Evolutionary conservation across 768 basidiomycete species (phyloP).

Genomic region (Termitomyces sp.): DNA sequence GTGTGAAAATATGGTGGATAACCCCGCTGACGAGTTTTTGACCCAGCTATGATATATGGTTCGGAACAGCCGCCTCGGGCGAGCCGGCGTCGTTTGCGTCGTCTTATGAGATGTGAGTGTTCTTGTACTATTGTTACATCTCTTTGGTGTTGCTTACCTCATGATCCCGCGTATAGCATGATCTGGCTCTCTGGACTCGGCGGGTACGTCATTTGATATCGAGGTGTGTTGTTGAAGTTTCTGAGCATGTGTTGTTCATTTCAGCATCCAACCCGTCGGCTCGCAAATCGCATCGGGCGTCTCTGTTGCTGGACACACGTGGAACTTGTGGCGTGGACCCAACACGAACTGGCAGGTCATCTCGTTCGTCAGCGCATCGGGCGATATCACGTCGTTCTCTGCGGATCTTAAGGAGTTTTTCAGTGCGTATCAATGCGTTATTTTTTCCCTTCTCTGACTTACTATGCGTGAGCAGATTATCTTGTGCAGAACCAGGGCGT

Average conservation of each 20-base stretch:
- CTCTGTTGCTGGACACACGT: slow-evolving; percentile 44
- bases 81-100: slow-evolving; percentile 43
- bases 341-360: slow-evolving; percentile 54
- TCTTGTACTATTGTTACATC: background rate
- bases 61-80: slow-evolving; percentile 39
- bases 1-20: too few species aligned
- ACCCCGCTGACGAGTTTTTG: background rate
- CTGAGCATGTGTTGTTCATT: too few species aligned
- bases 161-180: slow-evolving; percentile 39
- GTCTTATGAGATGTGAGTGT: slow-evolving; percentile 49
- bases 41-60: slow-evolving; percentile 52
- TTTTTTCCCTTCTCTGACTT: background rate
- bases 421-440: slow-evolving; percentile 27
- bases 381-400: slow-evolving; percentile 47
- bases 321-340: slow-evolving; percentile 55
- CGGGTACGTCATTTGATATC: too few species aligned
- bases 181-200: slow-evolving; percentile 20
- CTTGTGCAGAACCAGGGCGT: slow-evolving; percentile 44
- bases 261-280: slow-evolving; percentile 54
- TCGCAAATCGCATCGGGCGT: slow-evolving; percentile 40
- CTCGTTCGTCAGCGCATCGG: slow-evolving; percentile 48
- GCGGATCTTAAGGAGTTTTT: slow-evolving; percentile 55
- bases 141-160: background rate
- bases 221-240: too few species aligned
- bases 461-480: slow-evolving; percentile 30